Evolutionary conservation across 2,329 filamentous ascomycete species (phyloP), one percentile per base, ranked within the genome.

Genomic region (Didymella pomorum): DNA sequence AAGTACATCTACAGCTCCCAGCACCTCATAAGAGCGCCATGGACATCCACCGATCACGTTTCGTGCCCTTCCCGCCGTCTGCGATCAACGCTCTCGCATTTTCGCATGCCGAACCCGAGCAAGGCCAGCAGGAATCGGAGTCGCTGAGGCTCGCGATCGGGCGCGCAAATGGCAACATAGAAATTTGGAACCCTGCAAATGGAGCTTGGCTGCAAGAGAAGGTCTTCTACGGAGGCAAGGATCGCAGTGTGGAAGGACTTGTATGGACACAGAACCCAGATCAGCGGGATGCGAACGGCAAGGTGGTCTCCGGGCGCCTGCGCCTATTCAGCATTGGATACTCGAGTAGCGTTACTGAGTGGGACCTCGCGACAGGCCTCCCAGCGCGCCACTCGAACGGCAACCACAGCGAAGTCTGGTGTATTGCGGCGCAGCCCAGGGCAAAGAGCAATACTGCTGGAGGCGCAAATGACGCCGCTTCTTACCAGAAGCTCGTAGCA

Each of bases 1-100:
- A 16, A 45, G 18, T 49, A 20, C 33, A 28, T 12, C 28, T 55
- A 42, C 42, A n/a, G 41, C 16, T 31, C 14, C 26, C 7, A 20
- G 41, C 16, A 25, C 18, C 7, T 4, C n/a, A 28, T 26, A 7
- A 26, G 20, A 43, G 23, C 49, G 68, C 47, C 59, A 97, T 98
- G 94, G 94, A 98, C 80, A 89, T 99, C 75, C 95, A 99, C 82
- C 92, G 95, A 71, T 96, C 93, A 75, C 92, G 95, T 74, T 99
- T 99, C 80, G 90, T 99, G 68, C 91, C 91, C 39, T 98, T 91
- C 79, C 92, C 93, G 65, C 90, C 92, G 8, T 92, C 92, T 60
- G 89, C 93, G 57, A 97, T 99, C 79, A 98, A 97, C 79, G 89
- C 92, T 63, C 86, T 98, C 74, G 92, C 94, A 66, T 98, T 99